phyloP scores from a whole-genome alignment of 371 early-diverging fungal genomes.

The Mucor saturninus region DNA sequence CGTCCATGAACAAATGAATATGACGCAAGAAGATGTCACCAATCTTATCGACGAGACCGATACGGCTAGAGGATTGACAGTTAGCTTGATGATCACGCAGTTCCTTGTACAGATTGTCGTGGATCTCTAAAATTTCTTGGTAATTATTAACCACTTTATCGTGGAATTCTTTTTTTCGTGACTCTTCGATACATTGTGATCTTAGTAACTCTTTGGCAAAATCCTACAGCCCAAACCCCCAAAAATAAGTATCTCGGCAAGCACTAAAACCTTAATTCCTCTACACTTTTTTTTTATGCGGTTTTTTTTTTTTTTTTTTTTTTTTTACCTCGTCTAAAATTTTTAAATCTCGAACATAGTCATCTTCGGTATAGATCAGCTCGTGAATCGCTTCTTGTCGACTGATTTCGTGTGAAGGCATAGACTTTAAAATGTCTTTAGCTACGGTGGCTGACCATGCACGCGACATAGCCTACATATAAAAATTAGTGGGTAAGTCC shows the following conservation, averaged over 20 bases:
- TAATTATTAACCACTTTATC: slow-evolving; percentile 84
- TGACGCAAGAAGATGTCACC: slow-evolving; percentile 86
- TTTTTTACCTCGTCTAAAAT: slow-evolving; percentile 48
- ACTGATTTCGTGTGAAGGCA: slow-evolving; percentile 79
- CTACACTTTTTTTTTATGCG: neutral
- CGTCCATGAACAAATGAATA: slow-evolving; percentile 67
- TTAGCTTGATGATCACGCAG: slow-evolving; percentile 70
- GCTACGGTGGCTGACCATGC: slow-evolving; percentile 79
- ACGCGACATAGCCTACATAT: slow-evolving; percentile 47
- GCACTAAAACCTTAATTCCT: neutral
- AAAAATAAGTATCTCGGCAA: too few relatives aligned
- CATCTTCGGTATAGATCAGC: slow-evolving; percentile 88
- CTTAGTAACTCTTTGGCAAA: slow-evolving; percentile 37
- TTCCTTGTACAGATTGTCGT: slow-evolving; percentile 71
- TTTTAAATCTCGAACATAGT: slow-evolving; percentile 82
- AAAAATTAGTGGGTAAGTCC: neutral
- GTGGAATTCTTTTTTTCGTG: slow-evolving; percentile 70
- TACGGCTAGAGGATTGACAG: slow-evolving; percentile 54
- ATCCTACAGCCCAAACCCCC: slow-evolving; percentile 14
- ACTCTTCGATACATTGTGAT: slow-evolving; percentile 60
- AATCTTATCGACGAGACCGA: slow-evolving; percentile 73
- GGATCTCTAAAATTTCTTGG: slow-evolving; percentile 72
- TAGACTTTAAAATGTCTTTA: slow-evolving; percentile 71
- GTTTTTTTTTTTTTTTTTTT: too few relatives aligned
- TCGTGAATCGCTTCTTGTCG: slow-evolving; percentile 95